phyloP scores from a whole-genome alignment of 176 grass and related monocot species.

The Olyra latifolia region DNA sequence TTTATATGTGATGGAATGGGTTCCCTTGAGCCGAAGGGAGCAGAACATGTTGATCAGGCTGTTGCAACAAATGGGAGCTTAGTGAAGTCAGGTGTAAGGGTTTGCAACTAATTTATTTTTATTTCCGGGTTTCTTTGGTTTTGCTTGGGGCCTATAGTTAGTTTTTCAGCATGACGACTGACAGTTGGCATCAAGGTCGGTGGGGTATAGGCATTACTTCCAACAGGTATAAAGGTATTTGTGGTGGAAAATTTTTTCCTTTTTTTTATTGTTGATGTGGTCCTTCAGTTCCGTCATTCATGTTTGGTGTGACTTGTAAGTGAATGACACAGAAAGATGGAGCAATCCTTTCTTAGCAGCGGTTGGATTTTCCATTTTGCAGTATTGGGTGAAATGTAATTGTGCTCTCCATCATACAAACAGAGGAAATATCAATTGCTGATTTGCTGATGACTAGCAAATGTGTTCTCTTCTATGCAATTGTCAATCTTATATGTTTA shows the following conservation, averaged over 20 bases:
- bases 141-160: constrained; percentile 26
- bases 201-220: constrained; percentile 25
- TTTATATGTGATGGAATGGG: constrained; percentile 28
- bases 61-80: background rate
- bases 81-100: constrained; percentile 10
- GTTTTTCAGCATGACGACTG: constrained; percentile 11
- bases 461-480: background rate
- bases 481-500: too few relatives aligned
- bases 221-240: constrained; percentile 34
- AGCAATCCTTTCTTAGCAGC: background rate
- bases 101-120: constrained; percentile 33
- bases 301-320: background rate
- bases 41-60: constrained; percentile 9
- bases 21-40: constrained; percentile 21
- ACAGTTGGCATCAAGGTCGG: constrained; percentile 28
- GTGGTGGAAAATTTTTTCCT: constrained; percentile 7
- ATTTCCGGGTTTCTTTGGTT: constrained; percentile 28
- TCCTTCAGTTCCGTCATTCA: constrained; percentile 5
- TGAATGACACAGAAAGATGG: background rate
- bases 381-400: constrained; percentile 38
- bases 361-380: constrained; percentile 2
- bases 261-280: background rate
- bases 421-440: background rate
- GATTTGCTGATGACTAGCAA: background rate
- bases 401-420: background rate